These are phyloP conservation scores for Phragmites australis DNA, from an alignment of 176 grass and related monocot species.

Conservation along the genomic window DNA sequence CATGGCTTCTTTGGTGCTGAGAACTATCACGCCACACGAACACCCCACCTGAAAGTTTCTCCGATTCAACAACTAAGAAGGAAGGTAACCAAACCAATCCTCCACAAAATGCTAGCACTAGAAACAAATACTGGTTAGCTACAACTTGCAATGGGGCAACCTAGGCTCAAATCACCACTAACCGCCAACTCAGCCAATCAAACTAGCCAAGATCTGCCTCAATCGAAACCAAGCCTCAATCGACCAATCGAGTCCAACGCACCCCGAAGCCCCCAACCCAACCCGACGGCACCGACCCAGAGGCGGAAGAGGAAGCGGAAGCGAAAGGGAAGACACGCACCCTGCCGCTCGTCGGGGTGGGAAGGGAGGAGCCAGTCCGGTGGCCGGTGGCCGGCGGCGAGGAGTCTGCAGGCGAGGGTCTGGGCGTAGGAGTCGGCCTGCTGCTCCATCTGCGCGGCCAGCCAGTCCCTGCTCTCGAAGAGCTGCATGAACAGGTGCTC, in stretches of 20 bases:
- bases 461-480: constrained; percentile 63
- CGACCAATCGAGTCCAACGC: not conserved
- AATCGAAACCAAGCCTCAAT: not conserved
- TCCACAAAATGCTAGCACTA: constrained; percentile 12
- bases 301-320: not conserved
- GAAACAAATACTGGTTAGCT: not conserved
- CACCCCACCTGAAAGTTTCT: not conserved
- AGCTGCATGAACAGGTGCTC: constrained; percentile 88
- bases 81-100: not conserved
- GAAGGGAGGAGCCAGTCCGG: constrained; percentile 64
- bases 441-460: constrained; percentile 55
- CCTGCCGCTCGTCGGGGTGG: not conserved
- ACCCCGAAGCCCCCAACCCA: not conserved
- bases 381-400: constrained; percentile 49
- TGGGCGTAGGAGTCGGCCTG: constrained; percentile 65
- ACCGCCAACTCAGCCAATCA: not conserved
- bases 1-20: not conserved
- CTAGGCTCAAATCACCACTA: not conserved
- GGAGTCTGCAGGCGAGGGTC: constrained; percentile 61
- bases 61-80: not conserved
- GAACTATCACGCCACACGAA: not conserved
- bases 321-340: not conserved
- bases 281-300: not conserved
- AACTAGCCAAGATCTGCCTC: not conserved
- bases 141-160: not conserved